phyloP scores from a whole-genome alignment of 768 basidiomycete genomes.

The Lanmaoa rubissima region DNA sequence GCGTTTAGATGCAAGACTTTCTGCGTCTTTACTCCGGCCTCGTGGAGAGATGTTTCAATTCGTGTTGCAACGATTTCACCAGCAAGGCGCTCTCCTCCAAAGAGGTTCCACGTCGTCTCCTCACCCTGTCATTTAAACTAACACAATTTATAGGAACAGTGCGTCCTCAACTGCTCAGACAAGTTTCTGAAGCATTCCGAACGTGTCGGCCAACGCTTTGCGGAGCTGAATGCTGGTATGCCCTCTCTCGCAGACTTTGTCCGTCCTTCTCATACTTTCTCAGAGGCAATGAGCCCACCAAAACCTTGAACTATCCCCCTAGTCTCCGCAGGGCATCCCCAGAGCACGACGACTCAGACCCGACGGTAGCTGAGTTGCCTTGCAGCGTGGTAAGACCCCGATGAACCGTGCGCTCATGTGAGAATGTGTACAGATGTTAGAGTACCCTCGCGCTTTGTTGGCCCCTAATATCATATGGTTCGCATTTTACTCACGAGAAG shows the following conservation, averaged over 20 bases:
- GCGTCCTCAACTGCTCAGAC: constrained; percentile 91
- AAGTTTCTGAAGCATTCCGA: constrained; percentile 98
- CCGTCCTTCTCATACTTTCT: background rate
- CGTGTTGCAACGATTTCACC: constrained; percentile 96
- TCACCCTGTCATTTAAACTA: constrained; percentile 4
- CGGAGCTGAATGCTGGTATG: constrained; percentile 89
- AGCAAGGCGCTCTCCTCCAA: constrained; percentile 90
- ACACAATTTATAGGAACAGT: constrained; percentile 66
- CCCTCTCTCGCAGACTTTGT: constrained; percentile 4
- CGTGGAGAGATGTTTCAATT: constrained; percentile 93
- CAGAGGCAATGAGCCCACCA: constrained; percentile 33
- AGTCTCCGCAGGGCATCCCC: background rate
- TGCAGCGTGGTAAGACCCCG: constrained; percentile 13
- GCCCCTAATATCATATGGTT: constrained; percentile 15
- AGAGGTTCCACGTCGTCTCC: constrained; percentile 55
- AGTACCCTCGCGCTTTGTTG: constrained; percentile 11
- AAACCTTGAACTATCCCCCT: constrained; percentile 26
- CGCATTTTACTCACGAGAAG: background rate
- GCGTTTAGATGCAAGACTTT: constrained; percentile 93
- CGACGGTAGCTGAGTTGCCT: constrained; percentile 5
- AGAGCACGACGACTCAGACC: background rate
- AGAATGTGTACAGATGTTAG: constrained; percentile 18
- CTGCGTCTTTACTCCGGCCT: constrained; percentile 91
- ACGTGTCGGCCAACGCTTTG: constrained; percentile 87
- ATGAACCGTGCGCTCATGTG: constrained; percentile 12